Base-by-base conservation (phyloP, 2,329 filamentous ascomycete species). In the Bipolaris victoriae region DNA sequence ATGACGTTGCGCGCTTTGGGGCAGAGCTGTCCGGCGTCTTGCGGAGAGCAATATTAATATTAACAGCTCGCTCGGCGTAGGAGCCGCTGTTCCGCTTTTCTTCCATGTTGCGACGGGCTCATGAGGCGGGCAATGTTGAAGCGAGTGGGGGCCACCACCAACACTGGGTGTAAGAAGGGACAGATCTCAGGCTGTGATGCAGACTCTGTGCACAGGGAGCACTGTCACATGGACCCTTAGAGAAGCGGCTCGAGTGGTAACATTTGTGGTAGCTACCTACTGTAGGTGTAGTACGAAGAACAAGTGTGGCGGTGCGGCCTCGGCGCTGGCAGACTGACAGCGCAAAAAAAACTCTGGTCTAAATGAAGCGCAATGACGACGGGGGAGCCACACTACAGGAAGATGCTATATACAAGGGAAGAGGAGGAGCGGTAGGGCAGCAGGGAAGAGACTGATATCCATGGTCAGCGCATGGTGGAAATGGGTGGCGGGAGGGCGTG, bases 1-100 rank as follows among this genome's bases (percentile, higher is more conserved):
- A 73, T 36, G 71, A 72, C 29, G 10, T 31, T 49, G 64, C 61
- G 52, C 71, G 71, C 60, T 68, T 75, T 55, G 70, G 72, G 3
- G 70, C 61, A 55, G 72, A 74, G 48, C 52, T 61, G 22, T 76
- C 68, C 41, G 71, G 62, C 1, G 63, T 57, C 22, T 69, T 63
- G 37, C 67, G 68, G 15, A 31, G 29, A 31, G 10, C 29, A 31
- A 67, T 63, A 29, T 64, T 51, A 11, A 65, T 66, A 18, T 66
- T 63, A 57, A 65, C 60, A 33, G 61, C 55, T 49, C 64, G 67
- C 39, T 64, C 62, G 46, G 63, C 55, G 59, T 70, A 62, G 48
- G 69, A 61, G 48, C 54, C 67, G 61, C 61, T 68, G 58, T 63
- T 67, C 52, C 63, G 69, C 53, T 59, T 67, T 60, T 64, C 67